These are phyloP conservation scores for Neospermospora avenae DNA, from an alignment of 2,329 filamentous ascomycete species.

Conservation along the genomic window DNA sequence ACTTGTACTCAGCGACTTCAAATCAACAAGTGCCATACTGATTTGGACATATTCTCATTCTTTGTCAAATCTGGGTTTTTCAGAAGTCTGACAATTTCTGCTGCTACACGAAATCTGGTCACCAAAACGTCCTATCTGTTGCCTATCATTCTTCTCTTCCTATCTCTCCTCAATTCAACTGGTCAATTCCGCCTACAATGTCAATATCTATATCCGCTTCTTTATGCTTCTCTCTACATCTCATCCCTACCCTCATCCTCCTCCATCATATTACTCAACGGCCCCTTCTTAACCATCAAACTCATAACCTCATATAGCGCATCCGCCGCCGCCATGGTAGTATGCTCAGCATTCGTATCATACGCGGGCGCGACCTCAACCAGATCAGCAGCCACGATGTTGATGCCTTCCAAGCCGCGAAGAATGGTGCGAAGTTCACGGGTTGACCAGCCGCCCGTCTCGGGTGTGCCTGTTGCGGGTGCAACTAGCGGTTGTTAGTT, in stretches of 20 bases:
- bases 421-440: slow-evolving; percentile 70
- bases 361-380: slow-evolving; percentile 73
- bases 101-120: not conserved
- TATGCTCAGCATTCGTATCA: slow-evolving; percentile 69
- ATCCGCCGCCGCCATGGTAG: slow-evolving; percentile 70
- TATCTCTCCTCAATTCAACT: not conserved
- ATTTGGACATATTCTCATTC: too few species aligned
- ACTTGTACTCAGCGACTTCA: too few species aligned
- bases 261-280: slow-evolving; percentile 50
- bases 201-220: too few species aligned
- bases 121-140: too few species aligned
- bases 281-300: slow-evolving; percentile 77
- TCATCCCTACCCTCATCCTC: slow-evolving; percentile 23
- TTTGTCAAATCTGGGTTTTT: too few species aligned
- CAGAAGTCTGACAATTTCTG: too few species aligned
- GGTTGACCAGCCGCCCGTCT: slow-evolving; percentile 74
- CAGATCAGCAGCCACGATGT: slow-evolving; percentile 67
- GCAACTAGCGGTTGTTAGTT: slow-evolving; percentile 51
- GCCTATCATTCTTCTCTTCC: not conserved
- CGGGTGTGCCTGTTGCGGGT: slow-evolving; percentile 70
- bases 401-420: slow-evolving; percentile 64
- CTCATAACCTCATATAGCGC: slow-evolving; percentile 76
- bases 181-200: not conserved
- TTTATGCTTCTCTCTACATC: too few species aligned
- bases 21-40: too few species aligned